Percentiles rank a stretch among this genome's conserved stretches.
Conservation (phyloP, 2,329 filamentous ascomycete genomes). For the Neonectria hederae region DNA sequence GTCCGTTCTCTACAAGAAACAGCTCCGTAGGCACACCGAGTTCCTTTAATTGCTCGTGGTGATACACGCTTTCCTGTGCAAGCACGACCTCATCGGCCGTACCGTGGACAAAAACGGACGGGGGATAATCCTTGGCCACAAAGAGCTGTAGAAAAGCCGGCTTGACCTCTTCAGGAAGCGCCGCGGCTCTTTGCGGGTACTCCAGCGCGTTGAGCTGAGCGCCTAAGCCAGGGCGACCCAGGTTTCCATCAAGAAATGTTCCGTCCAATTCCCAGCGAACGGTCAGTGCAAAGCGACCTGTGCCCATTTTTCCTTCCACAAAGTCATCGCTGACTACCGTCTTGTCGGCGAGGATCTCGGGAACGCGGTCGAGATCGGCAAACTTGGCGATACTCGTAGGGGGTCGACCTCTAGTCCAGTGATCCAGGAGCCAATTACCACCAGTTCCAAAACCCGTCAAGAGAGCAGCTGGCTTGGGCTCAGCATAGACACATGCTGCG, state of each 20-base stretch:
- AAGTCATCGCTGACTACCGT: slow-evolving; percentile 17
- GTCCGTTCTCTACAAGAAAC: slow-evolving; percentile 3
- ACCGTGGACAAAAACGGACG: slow-evolving; percentile 16
- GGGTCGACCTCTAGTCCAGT: slow-evolving; percentile 10
- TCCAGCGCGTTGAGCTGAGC: slow-evolving; percentile 12
- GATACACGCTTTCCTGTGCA: slow-evolving; percentile 13
- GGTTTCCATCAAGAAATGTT: slow-evolving; percentile 14
- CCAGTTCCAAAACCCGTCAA: slow-evolving; percentile 11
- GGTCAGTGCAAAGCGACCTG: slow-evolving; percentile 11
- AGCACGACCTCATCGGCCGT: slow-evolving; percentile 12
- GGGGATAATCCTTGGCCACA: slow-evolving; percentile 22
- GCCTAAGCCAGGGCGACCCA: slow-evolving; percentile 12
- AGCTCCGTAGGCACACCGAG: slow-evolving; percentile 14
- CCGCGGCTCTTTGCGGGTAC: slow-evolving; percentile 5
- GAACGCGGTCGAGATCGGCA: slow-evolving; percentile 7
- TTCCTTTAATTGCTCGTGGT: slow-evolving; percentile 13
- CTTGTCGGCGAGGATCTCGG: slow-evolving; percentile 11
- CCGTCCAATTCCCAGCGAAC: slow-evolving; percentile 20
- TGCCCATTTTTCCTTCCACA: neutral
- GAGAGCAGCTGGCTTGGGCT: slow-evolving; percentile 16
- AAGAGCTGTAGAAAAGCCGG: slow-evolving; percentile 15
- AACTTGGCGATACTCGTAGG: slow-evolving; percentile 14
- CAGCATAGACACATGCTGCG: slow-evolving; percentile 15
- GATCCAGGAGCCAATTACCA: slow-evolving; percentile 15
- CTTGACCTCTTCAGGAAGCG: slow-evolving; percentile 11